A percentile compares a stretch with the other conserved stretches of the same genome.
Evolutionary conservation across 2,329 filamentous ascomycete genomes (phyloP).

Genomic region (Phialophora chinensis): DNA sequence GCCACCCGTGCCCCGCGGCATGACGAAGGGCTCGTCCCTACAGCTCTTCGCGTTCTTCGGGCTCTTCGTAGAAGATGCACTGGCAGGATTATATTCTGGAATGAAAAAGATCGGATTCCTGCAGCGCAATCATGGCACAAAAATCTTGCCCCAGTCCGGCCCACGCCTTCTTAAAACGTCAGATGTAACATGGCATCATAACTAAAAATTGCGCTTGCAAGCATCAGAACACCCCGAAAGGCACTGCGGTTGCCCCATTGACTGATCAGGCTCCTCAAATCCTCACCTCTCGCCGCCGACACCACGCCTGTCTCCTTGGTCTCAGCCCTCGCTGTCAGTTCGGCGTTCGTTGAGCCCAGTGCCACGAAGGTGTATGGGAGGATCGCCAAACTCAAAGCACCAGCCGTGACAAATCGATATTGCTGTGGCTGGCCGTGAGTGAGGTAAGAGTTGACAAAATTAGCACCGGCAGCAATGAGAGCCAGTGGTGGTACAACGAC

Average conservation of each 20-base stretch:
- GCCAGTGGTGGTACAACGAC: slow-evolving; percentile 11
- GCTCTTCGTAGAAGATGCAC: not conserved
- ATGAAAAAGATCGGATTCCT: not conserved
- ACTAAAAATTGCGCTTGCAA: slow-evolving; percentile 16
- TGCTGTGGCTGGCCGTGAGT: slow-evolving; percentile 25
- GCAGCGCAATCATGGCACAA: not conserved
- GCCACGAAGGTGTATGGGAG: slow-evolving; percentile 18
- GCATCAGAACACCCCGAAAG: slow-evolving; percentile 13
- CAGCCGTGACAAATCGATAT: slow-evolving; percentile 18
- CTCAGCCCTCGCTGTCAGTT: slow-evolving; percentile 11
- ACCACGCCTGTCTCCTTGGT: slow-evolving; percentile 2
- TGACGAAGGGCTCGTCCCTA: too few species aligned
- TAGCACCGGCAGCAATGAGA: slow-evolving; percentile 16
- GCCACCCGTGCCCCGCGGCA: not conserved
- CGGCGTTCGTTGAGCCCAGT: slow-evolving; percentile 9
- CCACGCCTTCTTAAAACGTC: not conserved
- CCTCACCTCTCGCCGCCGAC: not conserved
- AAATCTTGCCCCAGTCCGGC: not conserved
- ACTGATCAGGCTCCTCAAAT: slow-evolving; percentile 6
- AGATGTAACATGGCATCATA: slow-evolving; percentile 21
- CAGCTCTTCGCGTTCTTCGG: not conserved
- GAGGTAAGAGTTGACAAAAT: slow-evolving; percentile 23
- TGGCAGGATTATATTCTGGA: not conserved
- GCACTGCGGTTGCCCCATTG: slow-evolving; percentile 13
- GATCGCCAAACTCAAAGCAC: slow-evolving; percentile 17